Evolutionary conservation across 805 yeast genomes (phyloP).

Genomic region (Metschnikowia colocasiae): DNA sequence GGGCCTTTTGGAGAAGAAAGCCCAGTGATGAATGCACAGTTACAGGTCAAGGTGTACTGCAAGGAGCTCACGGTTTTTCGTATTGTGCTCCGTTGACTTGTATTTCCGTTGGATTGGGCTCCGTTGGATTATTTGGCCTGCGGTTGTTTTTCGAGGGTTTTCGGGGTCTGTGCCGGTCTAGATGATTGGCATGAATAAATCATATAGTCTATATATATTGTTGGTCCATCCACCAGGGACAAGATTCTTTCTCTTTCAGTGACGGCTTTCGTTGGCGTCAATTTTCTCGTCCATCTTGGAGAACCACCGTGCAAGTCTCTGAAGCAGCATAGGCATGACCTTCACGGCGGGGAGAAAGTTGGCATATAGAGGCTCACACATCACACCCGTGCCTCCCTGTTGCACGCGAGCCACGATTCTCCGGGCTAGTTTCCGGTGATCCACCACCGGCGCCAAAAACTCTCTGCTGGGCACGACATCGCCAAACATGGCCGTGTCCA

Average conservation of each 20-base stretch:
- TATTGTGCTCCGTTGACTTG: too few species aligned
- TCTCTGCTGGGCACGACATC: slow-evolving; percentile 40
- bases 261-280: background rate
- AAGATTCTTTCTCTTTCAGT: background rate
- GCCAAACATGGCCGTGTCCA: slow-evolving; percentile 45
- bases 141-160: too few species aligned
- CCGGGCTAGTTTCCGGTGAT: slow-evolving; percentile 34
- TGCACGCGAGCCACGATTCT: slow-evolving; percentile 30
- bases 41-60: too few species aligned
- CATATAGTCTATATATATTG: background rate
- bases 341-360: slow-evolving; percentile 42
- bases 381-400: slow-evolving; percentile 39
- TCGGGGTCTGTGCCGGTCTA: background rate
- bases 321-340: slow-evolving; percentile 39
- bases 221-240: background rate
- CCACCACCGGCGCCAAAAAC: slow-evolving; percentile 49
- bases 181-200: background rate
- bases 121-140: too few species aligned
- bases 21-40: background rate
- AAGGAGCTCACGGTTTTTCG: too few species aligned
- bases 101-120: too few species aligned
- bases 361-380: slow-evolving; percentile 47
- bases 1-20: slow-evolving; percentile 19
- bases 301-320: slow-evolving; percentile 31
- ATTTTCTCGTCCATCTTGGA: slow-evolving; percentile 39